A percentile compares a stretch with the other conserved stretches of the same genome.
phyloP scores from a whole-genome alignment of 2,329 filamentous ascomycete genomes.

The Knoxdaviesia capensis region DNA sequence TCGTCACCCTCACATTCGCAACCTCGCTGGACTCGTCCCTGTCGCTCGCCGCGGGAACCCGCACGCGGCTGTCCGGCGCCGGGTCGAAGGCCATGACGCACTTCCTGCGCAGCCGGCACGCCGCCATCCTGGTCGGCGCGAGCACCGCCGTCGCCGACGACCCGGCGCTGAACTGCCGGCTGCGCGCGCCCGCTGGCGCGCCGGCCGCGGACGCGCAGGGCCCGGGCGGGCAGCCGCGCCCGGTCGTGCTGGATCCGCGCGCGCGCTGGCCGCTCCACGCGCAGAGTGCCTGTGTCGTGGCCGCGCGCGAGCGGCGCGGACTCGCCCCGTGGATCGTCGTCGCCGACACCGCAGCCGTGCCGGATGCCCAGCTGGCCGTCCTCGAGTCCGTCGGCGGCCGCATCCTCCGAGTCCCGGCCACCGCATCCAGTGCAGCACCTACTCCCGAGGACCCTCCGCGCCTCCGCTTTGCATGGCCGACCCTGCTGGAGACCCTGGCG shows the following conservation, averaged over 20 bases:
- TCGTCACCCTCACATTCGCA: slow-evolving; percentile 74
- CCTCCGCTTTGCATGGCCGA: slow-evolving; percentile 41
- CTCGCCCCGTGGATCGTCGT: slow-evolving; percentile 56
- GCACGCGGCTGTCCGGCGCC: slow-evolving; percentile 65
- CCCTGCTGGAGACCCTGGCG: slow-evolving; percentile 37
- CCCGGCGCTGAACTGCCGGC: slow-evolving; percentile 66
- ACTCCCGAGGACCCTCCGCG: no score
- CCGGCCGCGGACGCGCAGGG: slow-evolving; percentile 19
- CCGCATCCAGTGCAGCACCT: no score
- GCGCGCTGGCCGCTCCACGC: slow-evolving; percentile 47
- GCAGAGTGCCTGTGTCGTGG: slow-evolving; percentile 42
- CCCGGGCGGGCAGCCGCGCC: slow-evolving; percentile 59
- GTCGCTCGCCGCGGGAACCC: slow-evolving; percentile 56
- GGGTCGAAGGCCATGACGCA: slow-evolving; percentile 86
- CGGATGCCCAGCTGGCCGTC: slow-evolving; percentile 19
- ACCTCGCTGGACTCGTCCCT: slow-evolving; percentile 72
- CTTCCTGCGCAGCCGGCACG: slow-evolving; percentile 62
- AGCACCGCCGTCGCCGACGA: slow-evolving; percentile 73
- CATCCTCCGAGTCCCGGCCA: slow-evolving; percentile 20
- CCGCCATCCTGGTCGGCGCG: slow-evolving; percentile 69
- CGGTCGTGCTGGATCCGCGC: slow-evolving; percentile 62
- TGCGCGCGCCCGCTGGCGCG: slow-evolving; percentile 38
- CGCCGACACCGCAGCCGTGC: slow-evolving; percentile 20
- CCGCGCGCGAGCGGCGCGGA: slow-evolving; percentile 44
- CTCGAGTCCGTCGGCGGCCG: slow-evolving; percentile 30